Evolutionary conservation across 83 land plant genomes (phyloP), one percentile per base, ranked within the genome.

Genomic region (Diphasiastrum complanatum): DNA sequence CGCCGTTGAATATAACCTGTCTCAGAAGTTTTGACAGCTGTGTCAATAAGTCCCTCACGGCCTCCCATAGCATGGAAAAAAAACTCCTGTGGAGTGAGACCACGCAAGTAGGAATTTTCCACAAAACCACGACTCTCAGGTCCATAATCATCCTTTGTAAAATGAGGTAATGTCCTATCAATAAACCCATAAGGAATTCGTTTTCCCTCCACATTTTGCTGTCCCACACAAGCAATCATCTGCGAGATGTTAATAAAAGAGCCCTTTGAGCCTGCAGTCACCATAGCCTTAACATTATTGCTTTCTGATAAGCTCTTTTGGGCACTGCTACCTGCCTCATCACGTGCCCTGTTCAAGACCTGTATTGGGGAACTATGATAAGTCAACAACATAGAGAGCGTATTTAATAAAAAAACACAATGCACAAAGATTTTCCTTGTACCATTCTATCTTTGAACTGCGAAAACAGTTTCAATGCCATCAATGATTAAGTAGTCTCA

Each of bases 1-100:
- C 58, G 58, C 25, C 58, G 24, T n/a, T 54, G 58, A 6, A 54
- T 54, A 28, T 54, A 54, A 4, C 58, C 58, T 6, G 58, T 54
- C 33, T 54, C 58, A 14, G 58, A 54, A 26, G 58, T 54, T 25
- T 54, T 54, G 25, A 54, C 58, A 38, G 58, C 58, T 26, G 58
- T 54, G 29, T 54, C 58, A 28, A 54, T 54, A 54, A 54, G 77
- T 75, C 99, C 99, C 73, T 95, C 96, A 47, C 96, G 79, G 61
- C 96, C 99, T 80, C 99, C 99, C 99, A 95, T 95, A 31, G 99
- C 97, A 76, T 95, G 99, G 53, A 95, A 95, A 55, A 89, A 95
- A 72, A 95, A 95, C 70, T 95, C 99, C 38, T 89, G 99, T 18
- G 99, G 99, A 19, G 99, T 89, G 57, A 95, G 60, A 4, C 99